Evolutionary conservation across 1,284 basidiomycete species (phyloP), one percentile per base, ranked within the genome.

Genomic region (Clitocybe nebularis): DNA sequence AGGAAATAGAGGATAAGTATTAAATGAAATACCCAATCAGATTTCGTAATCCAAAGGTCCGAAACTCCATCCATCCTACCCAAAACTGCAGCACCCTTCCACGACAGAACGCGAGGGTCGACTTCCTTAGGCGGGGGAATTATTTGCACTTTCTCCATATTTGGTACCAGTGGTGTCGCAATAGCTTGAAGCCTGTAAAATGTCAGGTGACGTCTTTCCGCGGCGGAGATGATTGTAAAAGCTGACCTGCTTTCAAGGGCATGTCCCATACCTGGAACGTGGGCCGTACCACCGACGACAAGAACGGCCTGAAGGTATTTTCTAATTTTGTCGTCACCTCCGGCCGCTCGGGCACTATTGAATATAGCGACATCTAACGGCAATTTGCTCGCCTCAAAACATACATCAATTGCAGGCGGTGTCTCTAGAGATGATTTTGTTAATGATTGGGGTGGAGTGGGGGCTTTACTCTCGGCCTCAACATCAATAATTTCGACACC

Each of bases 11-110:
- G 28, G 39, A 39, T 26, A 47, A 25, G 24, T n/a, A 16, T 32
- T 35, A 43, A 40, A 42, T 40, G 23, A 58, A 56, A 43, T 63
- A 90, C 89, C 93, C 93, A 98, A 62, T 99, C 95, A 33, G 82
- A 72, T 41, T 72, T 68, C 9, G 87, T 81, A 33, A 98, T 72
- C 93, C 95, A 98, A 50, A 97, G 67, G 55, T 99, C 95, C 36
- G 80, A 75, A 42, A 89, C 79, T 1, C 82, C 79, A 37, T 98
- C 95, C 75, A 99, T 86, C 63, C 92, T 89, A 21, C 86, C 91
- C 45, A 98, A 79, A 14, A 96, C 91, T n/a, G 88, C 82, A 13
- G 89, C 92, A 4, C 95, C 95, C 64, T 97, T 97, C 95, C 95
- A 99, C 16, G 83, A 83, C 29, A 98, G 74, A 37, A 92, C 83